phyloP scores from a whole-genome alignment of 2,329 filamentous ascomycete species.

The Colletotrichum plurivorum region DNA sequence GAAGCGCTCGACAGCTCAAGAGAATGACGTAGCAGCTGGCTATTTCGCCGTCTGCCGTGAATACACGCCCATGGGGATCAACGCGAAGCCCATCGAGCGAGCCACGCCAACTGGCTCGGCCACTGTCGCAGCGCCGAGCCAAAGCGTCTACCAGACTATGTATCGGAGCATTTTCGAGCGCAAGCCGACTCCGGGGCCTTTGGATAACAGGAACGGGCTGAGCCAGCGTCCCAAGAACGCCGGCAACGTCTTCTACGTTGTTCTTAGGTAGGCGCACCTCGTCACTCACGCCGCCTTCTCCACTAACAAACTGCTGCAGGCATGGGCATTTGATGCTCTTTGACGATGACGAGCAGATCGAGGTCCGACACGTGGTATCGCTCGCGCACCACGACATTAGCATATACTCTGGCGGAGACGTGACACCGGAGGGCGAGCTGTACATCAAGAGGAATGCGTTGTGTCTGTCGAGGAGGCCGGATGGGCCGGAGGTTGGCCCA shows the following conservation, averaged over 20 bases:
- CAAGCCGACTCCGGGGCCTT: conserved; percentile 65
- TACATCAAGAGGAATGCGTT: conserved; percentile 97
- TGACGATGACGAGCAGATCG: conserved; percentile 93
- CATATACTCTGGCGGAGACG: conserved; percentile 84
- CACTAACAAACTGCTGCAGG: conserved; percentile 59
- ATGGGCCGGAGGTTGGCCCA: conserved; percentile 67
- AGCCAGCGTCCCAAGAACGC: conserved; percentile 74
- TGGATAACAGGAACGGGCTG: conserved; percentile 62
- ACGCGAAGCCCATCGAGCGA: conserved; percentile 91
- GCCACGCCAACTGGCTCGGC: conserved; percentile 83
- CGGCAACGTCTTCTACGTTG: conserved; percentile 93
- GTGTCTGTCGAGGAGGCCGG: conserved; percentile 77
- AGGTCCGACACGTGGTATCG: conserved; percentile 96
- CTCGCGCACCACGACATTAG: conserved; percentile 89
- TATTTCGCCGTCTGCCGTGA: conserved; percentile 97
- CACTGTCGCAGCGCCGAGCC: conserved; percentile 83
- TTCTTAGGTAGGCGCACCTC: conserved; percentile 75
- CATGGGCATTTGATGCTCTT: conserved; percentile 98
- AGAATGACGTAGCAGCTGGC: conserved; percentile 85
- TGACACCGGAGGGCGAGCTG: conserved; percentile 90
- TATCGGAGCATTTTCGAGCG: conserved; percentile 96
- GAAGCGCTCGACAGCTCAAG: conserved; percentile 68
- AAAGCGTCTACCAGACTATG: conserved; percentile 98
- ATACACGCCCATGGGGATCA: conserved; percentile 91
- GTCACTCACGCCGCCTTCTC: not conserved